Evolutionary conservation across 352 stramenopile species (phyloP).

Genomic region (Phytophthora pisi): DNA sequence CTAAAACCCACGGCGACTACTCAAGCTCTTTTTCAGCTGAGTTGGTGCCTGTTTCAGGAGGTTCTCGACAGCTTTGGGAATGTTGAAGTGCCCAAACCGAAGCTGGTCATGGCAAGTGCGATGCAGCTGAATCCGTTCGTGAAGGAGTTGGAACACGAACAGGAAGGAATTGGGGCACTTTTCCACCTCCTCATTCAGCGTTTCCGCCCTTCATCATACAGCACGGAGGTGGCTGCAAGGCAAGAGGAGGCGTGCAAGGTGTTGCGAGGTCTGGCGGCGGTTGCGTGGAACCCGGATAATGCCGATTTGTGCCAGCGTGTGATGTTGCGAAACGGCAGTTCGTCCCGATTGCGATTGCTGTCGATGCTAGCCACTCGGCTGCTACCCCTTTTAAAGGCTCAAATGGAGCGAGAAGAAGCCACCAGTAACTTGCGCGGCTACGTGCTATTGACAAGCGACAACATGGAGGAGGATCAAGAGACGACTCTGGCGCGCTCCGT

Average conservation of each 20-base stretch:
- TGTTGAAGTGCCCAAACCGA: constrained; percentile 27
- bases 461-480: constrained; percentile 8
- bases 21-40: constrained; percentile 60
- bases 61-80: constrained; percentile 53
- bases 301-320: constrained; percentile 56
- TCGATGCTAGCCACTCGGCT: constrained; percentile 58
- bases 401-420: constrained; percentile 48
- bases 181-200: constrained; percentile 59
- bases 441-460: constrained; percentile 4
- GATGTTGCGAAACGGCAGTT: constrained; percentile 34
- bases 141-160: constrained; percentile 56
- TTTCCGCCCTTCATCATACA: constrained; percentile 42
- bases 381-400: constrained; percentile 44
- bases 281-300: constrained; percentile 65
- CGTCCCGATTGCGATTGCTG: constrained; percentile 40
- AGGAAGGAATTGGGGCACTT: constrained; percentile 50
- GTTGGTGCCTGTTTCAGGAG: constrained; percentile 66
- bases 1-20: constrained; percentile 10
- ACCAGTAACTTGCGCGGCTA: constrained; percentile 47
- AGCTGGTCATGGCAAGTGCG: constrained; percentile 43
- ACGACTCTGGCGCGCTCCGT: constrained; percentile 37
- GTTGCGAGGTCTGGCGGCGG: constrained; percentile 47
- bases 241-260: constrained; percentile 53
- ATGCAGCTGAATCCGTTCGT: constrained; percentile 53
- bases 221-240: constrained; percentile 26